phyloP scores from a whole-genome alignment of 495 filamentous ascomycete genomes.

The Hypoxylon intermedium region DNA sequence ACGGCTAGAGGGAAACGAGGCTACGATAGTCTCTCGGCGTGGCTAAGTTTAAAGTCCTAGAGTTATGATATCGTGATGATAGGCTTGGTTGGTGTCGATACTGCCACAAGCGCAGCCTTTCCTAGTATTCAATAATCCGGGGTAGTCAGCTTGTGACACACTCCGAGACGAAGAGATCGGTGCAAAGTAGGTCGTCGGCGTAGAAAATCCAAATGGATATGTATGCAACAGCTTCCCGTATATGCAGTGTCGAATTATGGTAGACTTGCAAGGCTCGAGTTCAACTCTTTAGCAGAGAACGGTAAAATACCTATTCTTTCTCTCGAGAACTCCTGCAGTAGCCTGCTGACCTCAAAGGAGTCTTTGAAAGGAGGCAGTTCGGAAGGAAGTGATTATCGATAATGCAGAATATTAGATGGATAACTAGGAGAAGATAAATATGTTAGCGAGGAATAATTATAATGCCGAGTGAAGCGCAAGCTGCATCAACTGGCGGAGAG shows the following conservation, averaged over 20 bases:
- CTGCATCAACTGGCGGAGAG: constrained; percentile 4
- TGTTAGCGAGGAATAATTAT: constrained; percentile 44
- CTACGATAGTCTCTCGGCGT: neutral
- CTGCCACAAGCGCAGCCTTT: too few species aligned
- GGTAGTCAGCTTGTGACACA: constrained; percentile 14
- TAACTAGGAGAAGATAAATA: constrained; percentile 40
- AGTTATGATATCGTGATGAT: constrained; percentile 9
- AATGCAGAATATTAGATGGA: constrained; percentile 41
- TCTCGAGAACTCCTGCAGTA: constrained; percentile 80
- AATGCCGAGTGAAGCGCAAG: constrained; percentile 15
- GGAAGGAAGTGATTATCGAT: constrained; percentile 43
- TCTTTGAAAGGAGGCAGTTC: constrained; percentile 52
- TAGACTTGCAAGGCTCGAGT: constrained; percentile 38
- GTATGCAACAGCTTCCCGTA: constrained; percentile 40
- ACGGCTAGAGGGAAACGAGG: neutral
- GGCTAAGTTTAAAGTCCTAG: neutral
- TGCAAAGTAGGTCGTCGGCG: constrained; percentile 9
- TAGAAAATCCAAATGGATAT: constrained; percentile 49
- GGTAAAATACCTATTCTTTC: constrained; percentile 39
- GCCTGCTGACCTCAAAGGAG: constrained; percentile 92
- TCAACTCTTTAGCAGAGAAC: constrained; percentile 39
- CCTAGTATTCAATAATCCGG: constrained; percentile 9
- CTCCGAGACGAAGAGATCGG: constrained; percentile 26
- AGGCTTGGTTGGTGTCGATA: neutral
- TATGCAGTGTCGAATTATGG: constrained; percentile 26